Evolutionary conservation across 306 rosid genomes (phyloP), one percentile per base, ranked within the genome.

Genomic region (Quercus wislizeni): DNA sequence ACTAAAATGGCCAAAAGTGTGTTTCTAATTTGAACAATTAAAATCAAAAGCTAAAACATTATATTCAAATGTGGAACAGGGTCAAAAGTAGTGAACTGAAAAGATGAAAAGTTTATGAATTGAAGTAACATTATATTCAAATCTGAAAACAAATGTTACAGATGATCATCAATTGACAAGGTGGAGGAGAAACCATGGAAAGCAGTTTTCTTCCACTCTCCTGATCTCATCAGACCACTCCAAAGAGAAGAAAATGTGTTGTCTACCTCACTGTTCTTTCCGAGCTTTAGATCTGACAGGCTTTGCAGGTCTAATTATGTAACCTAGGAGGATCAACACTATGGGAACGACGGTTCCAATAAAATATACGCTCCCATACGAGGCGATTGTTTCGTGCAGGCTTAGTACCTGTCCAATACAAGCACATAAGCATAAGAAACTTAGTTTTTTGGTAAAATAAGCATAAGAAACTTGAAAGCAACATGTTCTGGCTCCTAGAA

Each of bases 331-430:
- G 85, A 91, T 83, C 76, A 88, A 19, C 25, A 76, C 81, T 77
- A 93, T 11, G 4, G 99, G 99, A 81, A 95, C 21, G 80, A 87
- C 27, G 67, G 98, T 95, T 82, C 99, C 99, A 11, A 95, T 31
- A 59, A 61, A 95, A 81, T 90, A 86, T 79, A 93, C 98, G 5
- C 99, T 95, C 82, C 94, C 88, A 27, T 91, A 95, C 1, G 98
- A 88, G 68, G 97, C 88, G 18, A 95, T 55, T 11, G 99, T 95
- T 86, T 95, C 99, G 6, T 83, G 92, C 75, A 91, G 90, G 81
- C 94, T 95, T 78, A 95, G 76, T 25, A 95, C 99, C 99, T 95
- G 85, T 80, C 71, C 78, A 83, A 76, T 6, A 58, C 69, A 63
- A 83, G 28, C 54, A 67, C 43, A 84, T 63, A 74, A 43, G 64